These are phyloP conservation scores for Fusarium piperis DNA, from an alignment of 2,329 filamentous ascomycete species.

Conservation along the genomic window DNA sequence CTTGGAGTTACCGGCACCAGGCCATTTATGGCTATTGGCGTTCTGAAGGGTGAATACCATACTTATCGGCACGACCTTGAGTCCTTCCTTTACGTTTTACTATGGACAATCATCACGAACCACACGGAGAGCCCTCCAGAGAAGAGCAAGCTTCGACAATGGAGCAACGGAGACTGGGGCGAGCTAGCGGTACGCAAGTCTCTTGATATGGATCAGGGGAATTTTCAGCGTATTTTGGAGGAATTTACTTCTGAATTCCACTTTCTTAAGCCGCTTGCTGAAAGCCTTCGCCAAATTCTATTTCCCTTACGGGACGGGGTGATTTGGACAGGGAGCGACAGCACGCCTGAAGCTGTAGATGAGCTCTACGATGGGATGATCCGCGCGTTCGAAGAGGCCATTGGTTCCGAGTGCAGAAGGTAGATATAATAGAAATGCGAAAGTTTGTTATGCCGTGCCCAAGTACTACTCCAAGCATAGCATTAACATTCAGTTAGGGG, in stretches of 20 bases:
- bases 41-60: conserved; percentile 20
- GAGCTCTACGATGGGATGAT: conserved; percentile 31
- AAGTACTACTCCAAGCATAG: no score
- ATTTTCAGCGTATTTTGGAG: conserved; percentile 22
- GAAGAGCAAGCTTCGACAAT: background rate
- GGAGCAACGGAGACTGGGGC: background rate
- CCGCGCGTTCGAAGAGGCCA: conserved; percentile 21
- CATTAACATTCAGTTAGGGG: no score
- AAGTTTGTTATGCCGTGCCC: no score
- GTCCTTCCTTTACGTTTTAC: conserved; percentile 39
- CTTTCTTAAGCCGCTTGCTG: conserved; percentile 25
- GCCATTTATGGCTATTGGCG: conserved; percentile 38
- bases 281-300: conserved; percentile 26
- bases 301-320: conserved; percentile 26
- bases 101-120: conserved; percentile 22
- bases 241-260: conserved; percentile 32
- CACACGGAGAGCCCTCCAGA: background rate
- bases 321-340: conserved; percentile 23
- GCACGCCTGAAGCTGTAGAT: conserved; percentile 22
- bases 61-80: conserved; percentile 41
- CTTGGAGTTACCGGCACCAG: conserved; percentile 37
- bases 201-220: conserved; percentile 3
- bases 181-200: background rate
- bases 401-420: conserved; percentile 16
- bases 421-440: background rate